Evolutionary conservation across 2,329 filamentous ascomycete genomes (phyloP).

Genomic region (Aspergillus versicolor): DNA sequence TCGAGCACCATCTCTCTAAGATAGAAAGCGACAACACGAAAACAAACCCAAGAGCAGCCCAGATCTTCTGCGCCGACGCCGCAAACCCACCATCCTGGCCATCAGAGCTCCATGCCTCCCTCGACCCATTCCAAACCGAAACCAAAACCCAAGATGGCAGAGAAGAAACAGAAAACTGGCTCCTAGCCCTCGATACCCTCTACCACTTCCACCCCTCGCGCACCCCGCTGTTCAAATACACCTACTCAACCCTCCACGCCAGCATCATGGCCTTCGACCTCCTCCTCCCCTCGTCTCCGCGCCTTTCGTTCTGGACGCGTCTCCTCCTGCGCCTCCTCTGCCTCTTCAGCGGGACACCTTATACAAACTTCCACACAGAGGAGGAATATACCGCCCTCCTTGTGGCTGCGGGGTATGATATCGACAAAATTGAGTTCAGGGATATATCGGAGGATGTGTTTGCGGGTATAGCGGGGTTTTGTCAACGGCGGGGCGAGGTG

Average conservation of each 20-base stretch:
- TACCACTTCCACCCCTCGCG: slow-evolving; percentile 59
- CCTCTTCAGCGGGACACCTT: slow-evolving; percentile 50
- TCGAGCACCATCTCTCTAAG: neutral
- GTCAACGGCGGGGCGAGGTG: slow-evolving; percentile 39
- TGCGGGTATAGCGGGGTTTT: slow-evolving; percentile 46
- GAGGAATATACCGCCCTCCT: slow-evolving; percentile 49
- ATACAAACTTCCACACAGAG: slow-evolving; percentile 50
- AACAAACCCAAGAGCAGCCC: neutral
- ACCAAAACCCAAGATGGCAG: neutral
- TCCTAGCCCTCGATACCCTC: slow-evolving; percentile 56
- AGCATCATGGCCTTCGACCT: slow-evolving; percentile 59
- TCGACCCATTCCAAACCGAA: neutral
- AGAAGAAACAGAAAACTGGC: slow-evolving; percentile 36
- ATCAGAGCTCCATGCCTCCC: slow-evolving; percentile 20
- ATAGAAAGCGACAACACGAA: neutral
- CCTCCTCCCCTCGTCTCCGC: slow-evolving; percentile 30
- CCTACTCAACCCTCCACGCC: slow-evolving; percentile 44
- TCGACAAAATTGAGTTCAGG: slow-evolving; percentile 41
- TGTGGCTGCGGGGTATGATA: slow-evolving; percentile 49
- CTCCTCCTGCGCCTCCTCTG: slow-evolving; percentile 46
- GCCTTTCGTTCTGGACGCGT: slow-evolving; percentile 22
- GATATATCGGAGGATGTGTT: slow-evolving; percentile 59
- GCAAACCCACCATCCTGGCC: slow-evolving; percentile 49
- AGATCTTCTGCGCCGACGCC: slow-evolving; percentile 52
- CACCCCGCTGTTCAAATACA: slow-evolving; percentile 46